A percentile compares a stretch with the other conserved stretches of the same genome.
phyloP scores from a whole-genome alignment of 202 grass and related monocot genomes.

The Panicum virgatum region DNA sequence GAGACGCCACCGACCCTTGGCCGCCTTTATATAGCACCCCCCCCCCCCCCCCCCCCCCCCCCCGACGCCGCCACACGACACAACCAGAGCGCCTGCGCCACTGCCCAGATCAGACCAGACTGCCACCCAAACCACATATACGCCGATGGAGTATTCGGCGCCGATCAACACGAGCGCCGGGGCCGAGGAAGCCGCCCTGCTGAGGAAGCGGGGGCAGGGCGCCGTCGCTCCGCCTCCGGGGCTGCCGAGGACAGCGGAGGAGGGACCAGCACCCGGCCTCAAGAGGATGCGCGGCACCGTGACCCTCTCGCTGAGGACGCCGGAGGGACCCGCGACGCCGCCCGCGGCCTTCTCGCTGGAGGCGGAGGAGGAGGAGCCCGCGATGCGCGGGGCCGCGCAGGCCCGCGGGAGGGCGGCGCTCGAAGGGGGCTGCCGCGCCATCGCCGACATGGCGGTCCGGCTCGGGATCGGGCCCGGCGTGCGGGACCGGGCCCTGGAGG shows the following conservation, averaged over 20 bases:
- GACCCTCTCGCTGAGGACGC: not conserved
- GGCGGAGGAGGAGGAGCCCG: not conserved
- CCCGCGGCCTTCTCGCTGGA: not conserved
- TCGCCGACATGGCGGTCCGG: constrained; percentile 37
- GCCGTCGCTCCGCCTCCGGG: not conserved
- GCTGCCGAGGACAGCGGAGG: not conserved
- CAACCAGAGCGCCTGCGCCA: no score
- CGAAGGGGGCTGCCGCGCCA: constrained; percentile 5
- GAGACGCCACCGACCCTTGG: no score
- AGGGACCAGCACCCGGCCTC: not conserved
- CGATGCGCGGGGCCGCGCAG: not conserved
- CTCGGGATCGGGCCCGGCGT: not conserved
- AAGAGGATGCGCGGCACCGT: not conserved
- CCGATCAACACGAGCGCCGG: no score
- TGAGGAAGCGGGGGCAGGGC: constrained; percentile 6
- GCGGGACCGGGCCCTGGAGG: constrained; percentile 38
- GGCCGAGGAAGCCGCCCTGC: not conserved
- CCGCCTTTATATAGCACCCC: no score
- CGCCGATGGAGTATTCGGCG: no score
- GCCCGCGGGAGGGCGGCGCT: not conserved
- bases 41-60: no score
- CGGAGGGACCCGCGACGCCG: not conserved
- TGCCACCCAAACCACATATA: no score
- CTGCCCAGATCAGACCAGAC: no score
- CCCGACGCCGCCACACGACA: no score